A percentile compares a stretch with the other conserved stretches of the same genome.
phyloP scores from a whole-genome alignment of 306 rosid species.

The Vigna reflexopilosa region DNA sequence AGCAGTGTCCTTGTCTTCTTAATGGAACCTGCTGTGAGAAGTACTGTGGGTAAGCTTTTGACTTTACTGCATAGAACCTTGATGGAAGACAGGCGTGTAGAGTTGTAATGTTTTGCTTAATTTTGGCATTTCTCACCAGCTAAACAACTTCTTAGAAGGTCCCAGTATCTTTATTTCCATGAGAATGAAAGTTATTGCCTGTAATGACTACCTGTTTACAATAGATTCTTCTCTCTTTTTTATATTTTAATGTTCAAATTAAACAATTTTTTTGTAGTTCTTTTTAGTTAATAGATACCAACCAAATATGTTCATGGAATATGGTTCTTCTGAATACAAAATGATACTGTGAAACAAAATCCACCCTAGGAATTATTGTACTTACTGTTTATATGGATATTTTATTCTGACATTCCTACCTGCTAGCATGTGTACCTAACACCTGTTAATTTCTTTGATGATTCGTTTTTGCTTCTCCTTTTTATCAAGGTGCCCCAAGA shows the following conservation, averaged over 20 bases:
- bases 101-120: conserved; percentile 26
- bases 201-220: no score
- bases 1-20: conserved; percentile 93
- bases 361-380: conserved; percentile 27
- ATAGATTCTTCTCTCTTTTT: no score
- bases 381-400: conserved; percentile 28
- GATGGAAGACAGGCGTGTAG: conserved; percentile 14
- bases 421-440: conserved; percentile 22
- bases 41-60: conserved; percentile 91
- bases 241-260: no score
- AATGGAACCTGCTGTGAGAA: conserved; percentile 99
- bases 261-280: no score
- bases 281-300: no score
- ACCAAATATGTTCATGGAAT: no score
- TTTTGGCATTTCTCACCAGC: conserved; percentile 21
- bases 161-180: no score
- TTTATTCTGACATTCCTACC: conserved; percentile 15
- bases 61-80: conserved; percentile 12
- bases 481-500: conserved; percentile 78
- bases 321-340: no score
- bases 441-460: conserved; percentile 26
- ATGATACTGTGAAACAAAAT: no score
- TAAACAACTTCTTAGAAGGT: conserved; percentile 22
- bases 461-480: background rate
- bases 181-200: no score